A percentile compares a stretch with the other conserved stretches of the same genome.
Conservation (phyloP, 345 rosid genomes). For the Camelina neglecta region DNA sequence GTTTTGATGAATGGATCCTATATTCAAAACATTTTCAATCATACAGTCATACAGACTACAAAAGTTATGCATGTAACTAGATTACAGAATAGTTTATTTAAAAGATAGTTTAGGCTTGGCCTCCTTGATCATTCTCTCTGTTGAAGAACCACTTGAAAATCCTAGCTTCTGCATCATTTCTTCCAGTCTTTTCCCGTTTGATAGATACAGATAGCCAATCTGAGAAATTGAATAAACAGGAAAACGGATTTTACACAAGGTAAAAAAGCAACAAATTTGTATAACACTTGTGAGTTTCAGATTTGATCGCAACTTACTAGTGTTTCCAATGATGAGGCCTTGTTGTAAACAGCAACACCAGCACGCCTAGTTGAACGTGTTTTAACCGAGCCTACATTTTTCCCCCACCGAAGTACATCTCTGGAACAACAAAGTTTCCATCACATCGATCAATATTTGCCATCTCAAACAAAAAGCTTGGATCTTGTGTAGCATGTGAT, state of each 20-base stretch:
- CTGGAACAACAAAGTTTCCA: constrained; percentile 36
- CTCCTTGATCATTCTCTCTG: constrained; percentile 52
- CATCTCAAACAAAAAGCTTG: too few species aligned
- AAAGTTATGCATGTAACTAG: background rate
- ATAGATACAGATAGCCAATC: constrained; percentile 85
- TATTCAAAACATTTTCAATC: constrained; percentile 18
- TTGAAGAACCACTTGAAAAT: constrained; percentile 66
- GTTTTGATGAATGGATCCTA: constrained; percentile 12
- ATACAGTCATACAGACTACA: constrained; percentile 34
- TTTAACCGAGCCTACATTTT: constrained; percentile 65
- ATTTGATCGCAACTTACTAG: constrained; percentile 47
- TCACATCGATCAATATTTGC: constrained; percentile 12
- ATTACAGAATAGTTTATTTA: background rate
- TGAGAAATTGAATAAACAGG: constrained; percentile 18
- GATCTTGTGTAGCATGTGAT: background rate
- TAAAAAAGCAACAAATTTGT: constrained; percentile 5
- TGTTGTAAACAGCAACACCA: constrained; percentile 68
- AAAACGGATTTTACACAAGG: background rate
- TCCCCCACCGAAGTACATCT: constrained; percentile 67
- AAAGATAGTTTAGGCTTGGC: constrained; percentile 44
- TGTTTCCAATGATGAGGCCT: constrained; percentile 78
- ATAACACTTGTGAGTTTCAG: background rate
- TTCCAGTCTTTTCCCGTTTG: constrained; percentile 71
- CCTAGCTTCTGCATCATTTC: constrained; percentile 84
- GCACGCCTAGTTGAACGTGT: constrained; percentile 68